These are phyloP conservation scores for Sphagnum fallax DNA, from an alignment of 228 moss, liverwort and hornwort species.

Conservation along the genomic window DNA sequence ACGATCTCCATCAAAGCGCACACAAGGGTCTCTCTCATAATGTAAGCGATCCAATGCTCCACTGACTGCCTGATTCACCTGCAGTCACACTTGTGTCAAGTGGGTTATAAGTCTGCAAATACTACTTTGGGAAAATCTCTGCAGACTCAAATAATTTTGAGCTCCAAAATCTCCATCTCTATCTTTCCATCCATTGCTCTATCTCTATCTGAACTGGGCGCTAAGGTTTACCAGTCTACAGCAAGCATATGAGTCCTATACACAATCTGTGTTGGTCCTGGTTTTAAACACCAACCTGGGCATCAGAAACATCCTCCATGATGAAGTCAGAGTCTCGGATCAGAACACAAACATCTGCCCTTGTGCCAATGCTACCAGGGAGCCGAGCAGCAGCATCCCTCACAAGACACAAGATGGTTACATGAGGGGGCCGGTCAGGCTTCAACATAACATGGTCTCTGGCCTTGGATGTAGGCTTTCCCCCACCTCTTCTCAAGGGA, in stretches of 20 bases:
- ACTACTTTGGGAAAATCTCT: too few species aligned
- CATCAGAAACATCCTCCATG: slow-evolving; percentile 75
- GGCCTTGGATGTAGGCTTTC: slow-evolving; percentile 75
- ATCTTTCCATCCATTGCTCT: too few species aligned
- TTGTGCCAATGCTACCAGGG: slow-evolving; percentile 80
- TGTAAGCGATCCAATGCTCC: slow-evolving; percentile 81
- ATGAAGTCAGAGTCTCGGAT: slow-evolving; percentile 82
- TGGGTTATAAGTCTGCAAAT: too few species aligned
- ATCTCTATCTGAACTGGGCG: too few species aligned
- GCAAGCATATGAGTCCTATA: too few species aligned
- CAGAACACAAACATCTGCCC: slow-evolving; percentile 75
- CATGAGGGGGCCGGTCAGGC: slow-evolving; percentile 72
- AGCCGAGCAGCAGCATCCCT: slow-evolving; percentile 81
- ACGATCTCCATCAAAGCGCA: slow-evolving; percentile 80
- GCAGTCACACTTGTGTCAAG: slow-evolving; percentile 1
- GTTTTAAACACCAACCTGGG: slow-evolving; percentile 37
- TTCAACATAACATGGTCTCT: slow-evolving; percentile 85
- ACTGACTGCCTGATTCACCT: slow-evolving; percentile 82
- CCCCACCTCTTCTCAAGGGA: slow-evolving; percentile 71
- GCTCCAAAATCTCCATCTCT: too few species aligned
- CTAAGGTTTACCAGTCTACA: too few species aligned
- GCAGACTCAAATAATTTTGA: too few species aligned
- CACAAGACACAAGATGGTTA: slow-evolving; percentile 78
- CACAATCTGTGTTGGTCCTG: too few species aligned
- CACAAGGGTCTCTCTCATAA: slow-evolving; percentile 83